Evolutionary conservation across 306 rosid genomes (phyloP).

Genomic region (Delonix regia): DNA sequence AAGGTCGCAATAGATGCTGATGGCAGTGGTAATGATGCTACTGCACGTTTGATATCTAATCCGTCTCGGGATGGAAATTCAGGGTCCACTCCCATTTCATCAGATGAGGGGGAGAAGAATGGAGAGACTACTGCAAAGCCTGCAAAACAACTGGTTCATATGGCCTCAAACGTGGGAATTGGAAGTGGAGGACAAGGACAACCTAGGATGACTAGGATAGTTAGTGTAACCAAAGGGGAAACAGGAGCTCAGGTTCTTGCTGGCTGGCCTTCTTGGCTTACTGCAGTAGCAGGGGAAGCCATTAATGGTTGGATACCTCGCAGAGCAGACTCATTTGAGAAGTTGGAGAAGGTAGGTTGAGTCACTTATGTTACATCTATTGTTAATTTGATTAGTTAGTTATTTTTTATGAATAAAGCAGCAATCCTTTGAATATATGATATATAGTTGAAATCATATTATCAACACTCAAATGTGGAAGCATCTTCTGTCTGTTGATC

Average conservation of each 20-base stretch:
- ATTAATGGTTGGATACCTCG: slow-evolving; percentile 86
- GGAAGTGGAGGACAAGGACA: slow-evolving; percentile 37
- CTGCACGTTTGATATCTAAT: slow-evolving; percentile 46
- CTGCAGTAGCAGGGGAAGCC: slow-evolving; percentile 85
- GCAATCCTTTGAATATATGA: background rate
- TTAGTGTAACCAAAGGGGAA: slow-evolving; percentile 55
- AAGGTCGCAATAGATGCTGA: slow-evolving; percentile 42
- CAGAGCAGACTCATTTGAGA: slow-evolving; percentile 78
- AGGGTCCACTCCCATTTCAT: slow-evolving; percentile 41
- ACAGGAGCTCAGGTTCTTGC: slow-evolving; percentile 71
- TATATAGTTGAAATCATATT: background rate
- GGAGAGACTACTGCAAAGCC: slow-evolving; percentile 37
- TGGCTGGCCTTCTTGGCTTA: slow-evolving; percentile 96
- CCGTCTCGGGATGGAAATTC: slow-evolving; percentile 37
- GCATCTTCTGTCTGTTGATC: background rate
- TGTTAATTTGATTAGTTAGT: background rate
- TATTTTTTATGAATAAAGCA: background rate
- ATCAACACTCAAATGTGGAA: background rate
- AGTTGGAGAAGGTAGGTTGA: slow-evolving; percentile 68
- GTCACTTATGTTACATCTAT: background rate
- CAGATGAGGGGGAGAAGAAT: slow-evolving; percentile 52
- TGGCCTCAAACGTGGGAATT: slow-evolving; percentile 24
- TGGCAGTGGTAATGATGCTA: slow-evolving; percentile 47
- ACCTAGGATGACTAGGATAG: slow-evolving; percentile 38
- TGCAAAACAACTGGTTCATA: slow-evolving; percentile 39